Conservation (phyloP, 2,329 filamentous ascomycete species). For the Aspergillus jensenii region DNA sequence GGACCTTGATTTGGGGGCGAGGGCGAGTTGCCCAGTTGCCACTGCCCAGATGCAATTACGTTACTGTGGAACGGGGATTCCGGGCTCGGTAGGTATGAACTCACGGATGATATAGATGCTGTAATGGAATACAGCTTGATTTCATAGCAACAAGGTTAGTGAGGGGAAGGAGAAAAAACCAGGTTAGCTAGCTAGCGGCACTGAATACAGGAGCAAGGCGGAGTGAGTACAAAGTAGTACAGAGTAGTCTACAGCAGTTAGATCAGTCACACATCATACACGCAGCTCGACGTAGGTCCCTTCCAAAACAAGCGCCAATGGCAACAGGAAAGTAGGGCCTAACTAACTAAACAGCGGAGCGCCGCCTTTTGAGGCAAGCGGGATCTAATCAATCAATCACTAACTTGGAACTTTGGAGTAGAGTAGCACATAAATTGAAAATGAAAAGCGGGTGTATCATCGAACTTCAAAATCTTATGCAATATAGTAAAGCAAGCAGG, state of each 20-base stretch:
- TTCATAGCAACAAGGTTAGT: too few species aligned
- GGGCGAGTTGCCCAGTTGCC: not conserved
- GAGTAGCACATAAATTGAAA: not conserved
- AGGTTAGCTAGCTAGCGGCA: too few species aligned
- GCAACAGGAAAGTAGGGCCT: not conserved
- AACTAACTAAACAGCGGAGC: not conserved
- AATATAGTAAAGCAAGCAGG: not conserved
- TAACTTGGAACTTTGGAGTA: not conserved
- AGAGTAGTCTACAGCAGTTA: not conserved
- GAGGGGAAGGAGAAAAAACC: too few species aligned
- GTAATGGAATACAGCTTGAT: too few species aligned
- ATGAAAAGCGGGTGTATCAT: not conserved
- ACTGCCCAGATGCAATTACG: not conserved
- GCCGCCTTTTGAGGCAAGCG: not conserved
- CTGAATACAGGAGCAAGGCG: not conserved
- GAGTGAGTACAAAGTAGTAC: not conserved
- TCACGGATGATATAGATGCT: not conserved
- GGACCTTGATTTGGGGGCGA: not conserved
- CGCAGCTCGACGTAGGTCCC: not conserved
- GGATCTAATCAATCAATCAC: not conserved
- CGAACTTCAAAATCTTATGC: conserved; percentile 1
- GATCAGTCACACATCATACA: not conserved
- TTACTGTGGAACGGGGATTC: not conserved
- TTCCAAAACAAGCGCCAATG: not conserved
- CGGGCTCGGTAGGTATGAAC: not conserved